A percentile compares a stretch with the other conserved stretches of the same genome.
These are phyloP conservation scores for Mrakia frigida DNA, from an alignment of 768 basidiomycete genomes.

Conservation along the genomic window DNA sequence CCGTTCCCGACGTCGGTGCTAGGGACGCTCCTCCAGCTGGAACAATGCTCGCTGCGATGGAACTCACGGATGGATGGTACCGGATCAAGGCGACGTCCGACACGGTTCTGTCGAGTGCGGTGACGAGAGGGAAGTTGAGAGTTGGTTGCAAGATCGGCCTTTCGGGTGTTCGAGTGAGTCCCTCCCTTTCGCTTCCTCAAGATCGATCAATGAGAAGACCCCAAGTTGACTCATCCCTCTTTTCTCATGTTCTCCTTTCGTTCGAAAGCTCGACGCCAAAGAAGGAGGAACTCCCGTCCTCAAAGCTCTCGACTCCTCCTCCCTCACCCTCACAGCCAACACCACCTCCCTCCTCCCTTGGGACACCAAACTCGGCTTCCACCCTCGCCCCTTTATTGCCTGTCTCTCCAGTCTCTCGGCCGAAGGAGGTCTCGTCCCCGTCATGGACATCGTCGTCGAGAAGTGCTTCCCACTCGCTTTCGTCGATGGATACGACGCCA, in stretches of 20 bases:
- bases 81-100: slow-evolving; percentile 72
- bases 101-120: slow-evolving; percentile 62
- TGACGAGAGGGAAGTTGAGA: slow-evolving; percentile 59
- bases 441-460: slow-evolving; percentile 66
- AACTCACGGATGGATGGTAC: slow-evolving; percentile 99
- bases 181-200: neutral
- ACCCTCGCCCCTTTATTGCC: slow-evolving; percentile 58
- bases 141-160: slow-evolving; percentile 80
- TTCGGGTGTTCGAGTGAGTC: slow-evolving; percentile 68
- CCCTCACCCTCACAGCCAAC: slow-evolving; percentile 71
- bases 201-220: neutral
- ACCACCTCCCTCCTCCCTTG: slow-evolving; percentile 79
- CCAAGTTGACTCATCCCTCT: neutral
- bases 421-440: slow-evolving; percentile 72
- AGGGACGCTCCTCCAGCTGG: neutral
- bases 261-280: slow-evolving; percentile 67
- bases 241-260: neutral
- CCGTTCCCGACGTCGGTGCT: slow-evolving; percentile 1
- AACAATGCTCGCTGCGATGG: slow-evolving; percentile 55
- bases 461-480: slow-evolving; percentile 75
- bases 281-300: slow-evolving; percentile 72
- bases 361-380: slow-evolving; percentile 82
- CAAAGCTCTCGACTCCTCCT: slow-evolving; percentile 61
- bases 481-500: slow-evolving; percentile 46
- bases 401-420: slow-evolving; percentile 70